Evolutionary conservation across 2,329 filamentous ascomycete species (phyloP), one percentile per base, ranked within the genome.

Genomic region (Ploettnerulaceae sp.): DNA sequence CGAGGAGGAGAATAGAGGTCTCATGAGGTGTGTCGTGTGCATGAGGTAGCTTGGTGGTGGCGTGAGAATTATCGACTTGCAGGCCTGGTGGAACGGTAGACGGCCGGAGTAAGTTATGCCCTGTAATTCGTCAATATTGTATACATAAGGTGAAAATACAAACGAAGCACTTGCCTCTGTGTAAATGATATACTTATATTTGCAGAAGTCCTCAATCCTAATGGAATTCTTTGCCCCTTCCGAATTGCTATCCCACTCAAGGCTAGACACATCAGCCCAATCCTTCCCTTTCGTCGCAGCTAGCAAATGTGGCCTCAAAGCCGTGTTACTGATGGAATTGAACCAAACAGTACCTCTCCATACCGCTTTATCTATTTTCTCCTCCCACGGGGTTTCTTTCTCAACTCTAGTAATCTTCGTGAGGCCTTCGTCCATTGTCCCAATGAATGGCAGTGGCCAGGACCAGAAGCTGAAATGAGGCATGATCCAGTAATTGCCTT

Each of bases 401-500:
- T 76, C 72, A 35, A 75, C 54, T 0, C 11, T 14, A 3, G 61
- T 26, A 44, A 74, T 71, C 40, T 65, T 65, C 0, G 34, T 25
- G 0, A 69, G 57, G 0, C 70, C 72, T 38, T 67, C 62, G 8
- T 63, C 52, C 11, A 75, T 57, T 5, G 71, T 71, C 5, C 67
- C 67, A 59, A 72, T 74, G 65, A 72, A 73, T 43, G 69, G 71
- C 35, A 74, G 66, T 17, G 70, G 65, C 75, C 75, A 78, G 5
- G 71, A 69, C 71, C 71, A 79, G 64, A 71, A 75, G 57, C 67
- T 69, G 67, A 75, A 81, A 65, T 74, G 77, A 47, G 75, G 75
- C 64, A 78, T 73, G 4, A 74, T 60, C 62, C 75, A 77, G 48
- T 65, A 66, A 26, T 69, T 69, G 48, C 51, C 46, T 62, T 64